Evolutionary conservation across 1,139 yeast species (phyloP), one percentile per base, ranked within the genome.

Genomic region (Pichia norvegensis): DNA sequence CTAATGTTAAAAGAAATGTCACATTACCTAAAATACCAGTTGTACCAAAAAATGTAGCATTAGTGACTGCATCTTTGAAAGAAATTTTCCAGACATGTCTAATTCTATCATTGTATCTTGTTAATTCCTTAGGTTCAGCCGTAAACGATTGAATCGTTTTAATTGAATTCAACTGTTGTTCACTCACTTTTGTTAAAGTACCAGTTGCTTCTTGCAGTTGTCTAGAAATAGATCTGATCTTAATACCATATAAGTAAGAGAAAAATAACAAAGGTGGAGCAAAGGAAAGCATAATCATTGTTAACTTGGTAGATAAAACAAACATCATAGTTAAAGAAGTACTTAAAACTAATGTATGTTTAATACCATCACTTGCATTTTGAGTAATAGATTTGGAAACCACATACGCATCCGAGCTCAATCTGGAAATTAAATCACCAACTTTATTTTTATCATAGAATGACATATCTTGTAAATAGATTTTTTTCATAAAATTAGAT

Each of bases 371-470:
- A 40, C 95, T 84, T 37, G 92, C 76, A 61, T 88, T 88, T 50
- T 86, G 94, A 38, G 97, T 87, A 54, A 92, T 76, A 1, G 95
- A 81, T 54, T 85, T 76, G 9, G 95, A 79, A 16, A 92, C 95
- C 39, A 92, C 83, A 59, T 85, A 90, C 1, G 97, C 90, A 62
- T 92, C 98, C 38, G 86, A 80, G 22, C 95, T 81, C 36, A 92
- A 68, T 51, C 97, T 70, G 6, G 96, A 86, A 42, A 92, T 87
- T 60, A 92, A 71, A 62, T 92, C 98, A 38, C 97, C 98, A 1
- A 90, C 95, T 59, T 92, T 82, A 51, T 94, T 90, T 19, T 85
- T 81, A 60, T 92, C 97, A 60, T 85, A 92, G 61, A 92, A 92
- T 62, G 85, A 92, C 46, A 95, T 85, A 64, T 92, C 97, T 60